Conservation (phyloP, 441 rosid species). For the Jatropha podagrica region DNA sequence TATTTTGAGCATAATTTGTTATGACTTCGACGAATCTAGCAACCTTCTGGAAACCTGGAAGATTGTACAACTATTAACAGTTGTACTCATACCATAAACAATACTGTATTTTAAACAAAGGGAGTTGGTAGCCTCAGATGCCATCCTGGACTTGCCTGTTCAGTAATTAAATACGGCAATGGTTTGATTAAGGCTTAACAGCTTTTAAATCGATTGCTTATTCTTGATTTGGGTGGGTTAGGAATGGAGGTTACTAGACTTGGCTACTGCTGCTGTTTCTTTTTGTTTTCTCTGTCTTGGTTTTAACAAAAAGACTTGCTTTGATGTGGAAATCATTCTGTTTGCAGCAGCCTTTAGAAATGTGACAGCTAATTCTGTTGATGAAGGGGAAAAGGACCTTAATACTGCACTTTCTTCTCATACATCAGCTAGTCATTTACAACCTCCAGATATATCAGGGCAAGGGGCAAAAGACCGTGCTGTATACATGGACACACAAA, state of each 20-base stretch:
- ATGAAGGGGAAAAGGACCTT: conserved; percentile 22
- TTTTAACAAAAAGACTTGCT: conserved; percentile 3
- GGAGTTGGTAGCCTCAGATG: too few relatives aligned
- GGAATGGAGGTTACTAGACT: neutral
- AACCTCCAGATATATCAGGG: conserved; percentile 14
- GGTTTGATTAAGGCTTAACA: neutral
- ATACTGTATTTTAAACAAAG: too few relatives aligned
- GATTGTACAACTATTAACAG: neutral
- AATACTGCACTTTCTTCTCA: conserved; percentile 22
- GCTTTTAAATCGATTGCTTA: neutral
- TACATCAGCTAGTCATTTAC: conserved; percentile 24
- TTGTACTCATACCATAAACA: neutral
- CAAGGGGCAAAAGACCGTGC: conserved; percentile 11
- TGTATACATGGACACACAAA: conserved; percentile 2
- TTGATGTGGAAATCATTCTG: conserved; percentile 9
- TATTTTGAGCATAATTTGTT: neutral
- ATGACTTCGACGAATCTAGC: neutral
- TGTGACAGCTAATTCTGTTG: conserved; percentile 10
- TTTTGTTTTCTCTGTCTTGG: neutral
- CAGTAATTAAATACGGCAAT: neutral
- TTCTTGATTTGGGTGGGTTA: neutral
- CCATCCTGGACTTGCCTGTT: neutral
- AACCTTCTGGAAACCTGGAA: neutral
- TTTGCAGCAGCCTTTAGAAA: conserved; percentile 21
- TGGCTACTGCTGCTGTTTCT: neutral